Evolutionary conservation across 108 stramenopile genomes (phyloP).

Genomic region (Pseudonitzschia multistriata): DNA sequence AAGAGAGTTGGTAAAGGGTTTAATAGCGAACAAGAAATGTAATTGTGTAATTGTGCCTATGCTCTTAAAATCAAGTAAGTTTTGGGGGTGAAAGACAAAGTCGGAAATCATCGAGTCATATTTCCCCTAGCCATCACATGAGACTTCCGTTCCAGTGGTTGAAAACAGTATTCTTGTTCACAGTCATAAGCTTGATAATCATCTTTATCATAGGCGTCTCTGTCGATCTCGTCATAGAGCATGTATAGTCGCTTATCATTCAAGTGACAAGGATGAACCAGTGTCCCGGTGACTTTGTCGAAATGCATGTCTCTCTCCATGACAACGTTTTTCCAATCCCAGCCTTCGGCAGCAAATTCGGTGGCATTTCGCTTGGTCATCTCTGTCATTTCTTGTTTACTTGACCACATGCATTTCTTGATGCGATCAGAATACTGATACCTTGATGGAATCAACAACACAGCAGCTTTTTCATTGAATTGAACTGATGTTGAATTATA

Average conservation of each 20-base stretch:
- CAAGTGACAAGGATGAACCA: constrained; percentile 18
- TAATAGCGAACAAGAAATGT: no score
- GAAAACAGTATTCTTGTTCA: background rate
- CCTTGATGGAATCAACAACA: constrained; percentile 47
- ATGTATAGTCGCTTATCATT: background rate
- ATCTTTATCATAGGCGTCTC: background rate
- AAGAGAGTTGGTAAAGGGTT: no score
- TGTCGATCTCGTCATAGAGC: background rate
- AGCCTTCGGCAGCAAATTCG: constrained; percentile 58
- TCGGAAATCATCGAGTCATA: no score
- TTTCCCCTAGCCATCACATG: background rate
- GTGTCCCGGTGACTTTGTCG: constrained; percentile 6
- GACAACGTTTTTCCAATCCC: constrained; percentile 58
- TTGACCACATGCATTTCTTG: constrained; percentile 29
- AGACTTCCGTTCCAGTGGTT: background rate
- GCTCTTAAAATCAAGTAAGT: no score
- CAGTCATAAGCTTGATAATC: background rate
- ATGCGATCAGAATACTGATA: constrained; percentile 48
- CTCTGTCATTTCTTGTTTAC: constrained; percentile 24
- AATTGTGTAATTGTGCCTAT: no score
- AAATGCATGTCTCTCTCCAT: constrained; percentile 35
- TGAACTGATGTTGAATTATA: background rate
- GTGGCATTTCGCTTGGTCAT: constrained; percentile 45
- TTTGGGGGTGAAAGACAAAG: no score
- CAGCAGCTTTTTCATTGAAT: constrained; percentile 31